Evolutionary conservation across 2,329 filamentous ascomycete species (phyloP), one percentile per base, ranked within the genome.

Genomic region (Nemania sp.): DNA sequence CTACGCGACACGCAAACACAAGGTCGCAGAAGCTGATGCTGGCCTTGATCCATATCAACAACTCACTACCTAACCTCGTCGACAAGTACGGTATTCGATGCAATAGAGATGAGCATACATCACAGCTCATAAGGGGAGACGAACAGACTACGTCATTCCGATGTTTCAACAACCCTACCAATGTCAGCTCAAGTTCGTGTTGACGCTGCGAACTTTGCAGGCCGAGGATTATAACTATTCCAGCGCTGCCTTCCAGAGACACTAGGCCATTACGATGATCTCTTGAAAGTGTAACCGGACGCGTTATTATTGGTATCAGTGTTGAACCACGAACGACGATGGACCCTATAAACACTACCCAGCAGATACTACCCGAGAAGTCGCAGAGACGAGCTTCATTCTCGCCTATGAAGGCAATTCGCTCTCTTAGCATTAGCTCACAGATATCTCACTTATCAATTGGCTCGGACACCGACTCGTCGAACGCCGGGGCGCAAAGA

Each of bases 361-460:
- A 69, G 63, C 72, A 71, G 35, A 64, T 73, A 20, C 45, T 71
- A 7, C 29, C 69, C 18, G 69, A 71, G 15, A 75, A 72, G 61
- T 63, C 72, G 7, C 73, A 75, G 52, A 73, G 75, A 54, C 73
- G 76, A 15, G 64, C 73, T 20, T 79, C 77, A 11, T 77, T 79
- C 66, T 75, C 74, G 47, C 71, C 76, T 22, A 73, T 77, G 27
- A 78, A 75, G 58, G 76, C 76, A 22, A 74, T 79, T 41, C 73
- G 76, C 29, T 77, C 73, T 20, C 71, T 78, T 10, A 79, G 77
- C 67, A 75, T 78, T 64, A 74, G 73, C 66, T 78, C 77, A 2
- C 76, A 78, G 58, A 66, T 74, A 43, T 77, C 77, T 35, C 66
- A 71, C 18, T 43, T 65, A 26, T 74, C 73, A 51, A 72, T 63